Evolutionary conservation across 352 stramenopile genomes (phyloP).

Genomic region (Phytopythium ostracodes): DNA sequence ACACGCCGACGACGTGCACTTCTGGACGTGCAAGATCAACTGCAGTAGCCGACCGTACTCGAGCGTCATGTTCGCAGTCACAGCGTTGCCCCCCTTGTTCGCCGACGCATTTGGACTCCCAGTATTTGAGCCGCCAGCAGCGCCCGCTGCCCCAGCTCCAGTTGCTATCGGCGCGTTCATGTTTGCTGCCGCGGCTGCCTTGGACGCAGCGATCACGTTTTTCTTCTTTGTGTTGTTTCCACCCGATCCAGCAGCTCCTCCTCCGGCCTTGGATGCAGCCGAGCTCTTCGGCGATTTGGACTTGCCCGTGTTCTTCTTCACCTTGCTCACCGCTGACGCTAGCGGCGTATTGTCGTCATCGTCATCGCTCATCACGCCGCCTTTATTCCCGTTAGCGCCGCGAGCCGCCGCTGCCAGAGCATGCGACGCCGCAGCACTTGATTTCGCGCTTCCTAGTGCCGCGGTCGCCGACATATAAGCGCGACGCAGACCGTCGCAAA

Average conservation of each 20-base stretch:
- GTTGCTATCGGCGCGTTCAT: not conserved
- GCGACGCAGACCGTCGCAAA: constrained; percentile 70
- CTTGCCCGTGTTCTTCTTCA: constrained; percentile 51
- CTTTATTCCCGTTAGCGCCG: constrained; percentile 8
- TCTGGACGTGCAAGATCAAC: constrained; percentile 83
- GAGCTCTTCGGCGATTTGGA: constrained; percentile 58
- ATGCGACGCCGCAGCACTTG: constrained; percentile 29
- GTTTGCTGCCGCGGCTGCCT: not conserved
- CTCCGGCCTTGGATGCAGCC: constrained; percentile 9
- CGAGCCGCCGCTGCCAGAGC: constrained; percentile 8
- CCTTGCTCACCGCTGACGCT: constrained; percentile 60
- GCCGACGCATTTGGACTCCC: constrained; percentile 8
- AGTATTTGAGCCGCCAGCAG: constrained; percentile 13
- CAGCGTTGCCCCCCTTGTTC: constrained; percentile 35
- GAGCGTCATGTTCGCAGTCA: constrained; percentile 62
- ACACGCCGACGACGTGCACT: constrained; percentile 60
- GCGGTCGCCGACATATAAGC: constrained; percentile 48
- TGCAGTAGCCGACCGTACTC: constrained; percentile 84
- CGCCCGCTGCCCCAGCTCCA: constrained; percentile 10
- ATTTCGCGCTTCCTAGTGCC: constrained; percentile 18
- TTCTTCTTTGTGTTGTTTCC: constrained; percentile 23
- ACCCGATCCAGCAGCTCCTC: not conserved
- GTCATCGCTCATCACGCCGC: constrained; percentile 32
- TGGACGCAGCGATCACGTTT: constrained; percentile 7
- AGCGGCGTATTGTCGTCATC: constrained; percentile 76